Evolutionary conservation across 192 early-diverging fungal genomes (phyloP).

Genomic region (Oehlia diaphana): DNA sequence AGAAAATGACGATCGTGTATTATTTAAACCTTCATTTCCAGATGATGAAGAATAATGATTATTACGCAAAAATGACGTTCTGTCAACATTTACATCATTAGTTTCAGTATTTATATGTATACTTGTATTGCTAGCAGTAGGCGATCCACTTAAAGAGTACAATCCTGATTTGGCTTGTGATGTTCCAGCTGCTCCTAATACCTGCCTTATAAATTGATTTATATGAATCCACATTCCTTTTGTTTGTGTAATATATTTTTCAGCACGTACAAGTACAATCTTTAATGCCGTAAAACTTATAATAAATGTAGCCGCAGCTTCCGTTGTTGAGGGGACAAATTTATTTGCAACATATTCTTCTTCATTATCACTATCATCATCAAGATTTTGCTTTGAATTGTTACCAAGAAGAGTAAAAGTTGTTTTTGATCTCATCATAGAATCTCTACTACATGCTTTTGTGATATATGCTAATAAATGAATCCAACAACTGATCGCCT

Average conservation of each 20-base stretch:
- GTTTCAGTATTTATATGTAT: slow-evolving; percentile 13
- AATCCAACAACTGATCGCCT: slow-evolving; percentile 17
- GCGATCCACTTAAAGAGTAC: slow-evolving; percentile 13
- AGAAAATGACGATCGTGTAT: slow-evolving; percentile 12
- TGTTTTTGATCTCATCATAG: slow-evolving; percentile 11
- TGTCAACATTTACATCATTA: neutral
- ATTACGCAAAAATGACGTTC: neutral
- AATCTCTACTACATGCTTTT: slow-evolving; percentile 13
- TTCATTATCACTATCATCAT: neutral
- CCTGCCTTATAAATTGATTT: slow-evolving; percentile 45
- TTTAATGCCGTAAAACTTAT: slow-evolving; percentile 55
- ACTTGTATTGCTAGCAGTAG: slow-evolving; percentile 25
- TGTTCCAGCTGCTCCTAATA: slow-evolving; percentile 27
- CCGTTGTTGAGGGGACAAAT: slow-evolving; percentile 6
- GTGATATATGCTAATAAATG: slow-evolving; percentile 16
- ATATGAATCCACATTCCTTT: slow-evolving; percentile 51
- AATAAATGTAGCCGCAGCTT: slow-evolving; percentile 38
- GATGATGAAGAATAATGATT: neutral
- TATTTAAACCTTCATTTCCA: neutral
- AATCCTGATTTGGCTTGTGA: slow-evolving; percentile 11
- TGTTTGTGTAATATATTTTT: slow-evolving; percentile 42
- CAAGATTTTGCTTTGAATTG: neutral
- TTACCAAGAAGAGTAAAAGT: neutral
- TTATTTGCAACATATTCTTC: neutral
- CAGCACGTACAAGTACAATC: slow-evolving; percentile 53